Base-by-base conservation (phyloP, 352 stramenopile genomes). In the Phytophthora idaei region DNA sequence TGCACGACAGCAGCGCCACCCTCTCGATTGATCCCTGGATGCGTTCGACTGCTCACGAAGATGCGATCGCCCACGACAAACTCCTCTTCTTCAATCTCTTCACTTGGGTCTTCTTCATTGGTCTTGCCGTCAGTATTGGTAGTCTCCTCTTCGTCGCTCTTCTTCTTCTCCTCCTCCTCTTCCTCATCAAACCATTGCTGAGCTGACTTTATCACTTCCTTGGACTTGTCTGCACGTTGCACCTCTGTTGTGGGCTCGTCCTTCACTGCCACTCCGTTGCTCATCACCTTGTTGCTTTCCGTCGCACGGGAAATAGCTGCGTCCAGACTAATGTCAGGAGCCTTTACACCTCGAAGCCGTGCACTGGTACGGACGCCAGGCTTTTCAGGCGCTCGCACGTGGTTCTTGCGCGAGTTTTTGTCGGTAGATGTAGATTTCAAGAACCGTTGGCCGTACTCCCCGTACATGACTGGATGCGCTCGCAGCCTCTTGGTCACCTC, bases 1-100 rank as follows among this genome's bases (percentile, higher is more conserved):
- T 71, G 52, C 12, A 96, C 69, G 31, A 80, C 74, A 2, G 63
- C 88, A 11, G 82, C 83, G 25, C 88, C 88, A 32, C 88, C 88
- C 31, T 81, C 66, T 44, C 89, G 89, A 76, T 96, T 96, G 46
- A 96, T 86, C 11, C 88, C 88, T 32, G 86, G 88, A 34, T 80
- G 76, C 48, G 86, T 93, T 12, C 87, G 83, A 58, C 81, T 78
- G 32, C 69, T 69, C 32, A 96, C 88, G 67, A 96, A 94, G 15
- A 96, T 80, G 9, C 75, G 77, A 42, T 90, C 85, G 3, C 81
- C 85, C 7, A 81, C 67, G 5, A 77, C 51, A 61, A 92, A 95
- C 10, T 71, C 41, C 12, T 69, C 62, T n/a, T 61, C 51, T 29
- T 88, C 85, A 3, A 66, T 73, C 17, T 78, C 63, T 8, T 79